A percentile compares a stretch with the other conserved stretches of the same genome.
Evolutionary conservation across 2,329 filamentous ascomycete genomes (phyloP).

Genomic region (Colletotrichum lini): DNA sequence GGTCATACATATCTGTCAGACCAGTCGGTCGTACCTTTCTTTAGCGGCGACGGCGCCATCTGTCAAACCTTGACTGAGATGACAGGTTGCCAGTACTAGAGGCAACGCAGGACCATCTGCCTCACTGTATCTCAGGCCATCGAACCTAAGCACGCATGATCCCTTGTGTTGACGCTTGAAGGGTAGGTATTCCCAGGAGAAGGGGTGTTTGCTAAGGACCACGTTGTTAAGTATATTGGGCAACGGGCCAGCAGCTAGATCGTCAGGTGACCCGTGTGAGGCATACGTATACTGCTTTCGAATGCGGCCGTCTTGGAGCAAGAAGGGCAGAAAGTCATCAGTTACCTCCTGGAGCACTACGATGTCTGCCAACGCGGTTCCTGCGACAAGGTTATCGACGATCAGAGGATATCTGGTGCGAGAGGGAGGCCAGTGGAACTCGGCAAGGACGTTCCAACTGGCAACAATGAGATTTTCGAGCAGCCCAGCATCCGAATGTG

Average conservation of each 20-base stretch:
- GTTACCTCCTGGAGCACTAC: constrained; percentile 75
- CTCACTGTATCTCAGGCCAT: constrained; percentile 48
- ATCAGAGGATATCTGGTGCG: constrained; percentile 59
- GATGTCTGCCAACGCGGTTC: constrained; percentile 60
- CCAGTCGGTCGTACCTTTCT: constrained; percentile 48
- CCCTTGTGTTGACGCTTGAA: constrained; percentile 72
- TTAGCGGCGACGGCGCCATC: constrained; percentile 71
- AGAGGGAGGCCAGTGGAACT: constrained; percentile 63
- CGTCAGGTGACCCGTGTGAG: constrained; percentile 70
- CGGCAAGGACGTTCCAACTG: constrained; percentile 68
- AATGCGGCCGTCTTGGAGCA: constrained; percentile 64
- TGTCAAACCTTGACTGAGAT: constrained; percentile 73
- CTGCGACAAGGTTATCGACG: constrained; percentile 60
- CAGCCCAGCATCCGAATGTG: background rate
- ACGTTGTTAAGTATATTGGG: constrained; percentile 74
- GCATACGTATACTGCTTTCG: constrained; percentile 66
- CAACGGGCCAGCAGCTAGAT: constrained; percentile 67
- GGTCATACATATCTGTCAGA: background rate
- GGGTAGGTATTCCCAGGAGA: constrained; percentile 69
- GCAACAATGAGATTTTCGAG: constrained; percentile 55
- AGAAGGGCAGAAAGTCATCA: constrained; percentile 71
- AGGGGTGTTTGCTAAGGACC: constrained; percentile 69
- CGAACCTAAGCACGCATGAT: constrained; percentile 48
- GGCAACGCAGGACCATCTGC: constrained; percentile 50
- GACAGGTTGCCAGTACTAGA: constrained; percentile 69